These are phyloP conservation scores for Rhodosporidiobolus odoratus DNA, from an alignment of 768 basidiomycete genomes.

Conservation along the genomic window DNA sequence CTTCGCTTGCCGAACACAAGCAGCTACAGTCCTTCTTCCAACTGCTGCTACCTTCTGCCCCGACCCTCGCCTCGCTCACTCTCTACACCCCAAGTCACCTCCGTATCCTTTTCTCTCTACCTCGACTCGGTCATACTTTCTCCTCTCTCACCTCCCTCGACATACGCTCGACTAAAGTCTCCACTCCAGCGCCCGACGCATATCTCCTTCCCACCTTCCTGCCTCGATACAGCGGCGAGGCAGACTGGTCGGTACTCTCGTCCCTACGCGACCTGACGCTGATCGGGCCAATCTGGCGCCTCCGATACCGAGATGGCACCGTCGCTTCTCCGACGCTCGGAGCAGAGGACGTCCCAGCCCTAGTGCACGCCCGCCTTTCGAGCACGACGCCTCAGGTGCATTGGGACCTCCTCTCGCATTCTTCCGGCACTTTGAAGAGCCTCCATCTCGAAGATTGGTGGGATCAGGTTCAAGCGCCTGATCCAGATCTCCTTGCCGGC, in stretches of 20 bases:
- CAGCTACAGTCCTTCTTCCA: constrained; percentile 4
- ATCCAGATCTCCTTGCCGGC: neutral
- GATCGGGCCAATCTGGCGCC: constrained; percentile 15
- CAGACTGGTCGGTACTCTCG: constrained; percentile 3
- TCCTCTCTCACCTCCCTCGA: neutral
- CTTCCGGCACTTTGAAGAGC: neutral
- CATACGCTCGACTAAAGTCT: neutral
- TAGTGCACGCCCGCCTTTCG: constrained; percentile 1
- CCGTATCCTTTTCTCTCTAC: constrained; percentile 11
- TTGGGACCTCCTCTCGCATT: constrained; percentile 15
- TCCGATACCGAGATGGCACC: constrained; percentile 16
- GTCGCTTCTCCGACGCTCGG: constrained; percentile 4
- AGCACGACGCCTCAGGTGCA: constrained; percentile 7
- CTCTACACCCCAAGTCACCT: constrained; percentile 10
- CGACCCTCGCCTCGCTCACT: constrained; percentile 1
- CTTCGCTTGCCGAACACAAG: neutral
- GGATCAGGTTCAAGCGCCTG: neutral
- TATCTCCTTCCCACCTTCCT: constrained; percentile 14
- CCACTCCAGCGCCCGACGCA: neutral
- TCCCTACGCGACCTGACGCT: neutral
- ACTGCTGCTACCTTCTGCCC: neutral
- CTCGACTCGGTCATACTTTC: constrained; percentile 4
- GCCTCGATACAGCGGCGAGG: constrained; percentile 9
- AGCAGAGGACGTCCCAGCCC: neutral
- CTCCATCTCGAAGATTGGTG: neutral